Conservation (phyloP, 768 basidiomycete genomes). For the Amanita fuliginea region DNA sequence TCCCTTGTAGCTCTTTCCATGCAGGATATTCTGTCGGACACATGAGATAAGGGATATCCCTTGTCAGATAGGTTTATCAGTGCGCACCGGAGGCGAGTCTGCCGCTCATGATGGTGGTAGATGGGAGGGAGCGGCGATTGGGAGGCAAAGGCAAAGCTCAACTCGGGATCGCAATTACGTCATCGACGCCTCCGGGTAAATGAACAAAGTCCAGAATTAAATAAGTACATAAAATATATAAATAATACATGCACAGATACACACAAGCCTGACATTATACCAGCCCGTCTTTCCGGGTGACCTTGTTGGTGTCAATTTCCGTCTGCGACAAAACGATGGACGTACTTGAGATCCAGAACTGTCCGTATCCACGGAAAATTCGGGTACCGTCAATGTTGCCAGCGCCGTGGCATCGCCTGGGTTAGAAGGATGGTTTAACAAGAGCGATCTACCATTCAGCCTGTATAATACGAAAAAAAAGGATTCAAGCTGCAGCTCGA, state of each 20-base stretch:
- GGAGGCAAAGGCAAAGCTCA: background rate
- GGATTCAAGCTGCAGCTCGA: background rate
- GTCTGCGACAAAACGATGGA: no score
- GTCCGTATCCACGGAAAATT: background rate
- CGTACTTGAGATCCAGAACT: no score
- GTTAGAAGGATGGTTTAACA: background rate
- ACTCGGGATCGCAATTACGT: no score
- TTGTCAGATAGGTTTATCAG: background rate
- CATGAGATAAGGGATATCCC: background rate
- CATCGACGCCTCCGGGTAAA: no score
- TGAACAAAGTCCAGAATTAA: no score
- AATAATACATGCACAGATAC: no score
- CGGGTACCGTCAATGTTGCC: background rate
- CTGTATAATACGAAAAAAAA: background rate
- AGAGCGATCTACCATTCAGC: background rate
- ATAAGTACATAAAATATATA: no score
- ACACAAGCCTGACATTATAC: no score
- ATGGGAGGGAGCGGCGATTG: background rate
- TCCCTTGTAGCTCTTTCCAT: slow-evolving; percentile 85
- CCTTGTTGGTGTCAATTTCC: no score
- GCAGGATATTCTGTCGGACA: slow-evolving; percentile 58
- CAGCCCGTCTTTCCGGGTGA: no score
- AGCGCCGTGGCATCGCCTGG: background rate
- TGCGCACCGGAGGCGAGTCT: background rate
- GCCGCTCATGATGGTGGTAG: background rate